Percentiles rank a stretch among this genome's conserved stretches.
These are phyloP conservation scores for Aegle marmelos DNA, from an alignment of 345 rosid species.

Conservation along the genomic window DNA sequence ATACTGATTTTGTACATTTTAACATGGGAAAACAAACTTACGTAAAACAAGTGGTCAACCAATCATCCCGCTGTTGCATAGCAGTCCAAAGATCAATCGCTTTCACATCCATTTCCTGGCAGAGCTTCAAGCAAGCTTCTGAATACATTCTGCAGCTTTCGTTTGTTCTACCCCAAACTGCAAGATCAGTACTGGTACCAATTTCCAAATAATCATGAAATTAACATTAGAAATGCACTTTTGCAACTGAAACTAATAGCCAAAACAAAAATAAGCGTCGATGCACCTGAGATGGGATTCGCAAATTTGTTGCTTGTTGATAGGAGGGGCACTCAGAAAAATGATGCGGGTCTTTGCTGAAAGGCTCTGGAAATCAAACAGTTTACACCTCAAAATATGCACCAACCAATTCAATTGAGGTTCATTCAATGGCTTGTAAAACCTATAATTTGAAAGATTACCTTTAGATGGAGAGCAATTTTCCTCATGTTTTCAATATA, in stretches of 20 bases:
- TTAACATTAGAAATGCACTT: neutral
- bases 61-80: slow-evolving; percentile 53
- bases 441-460: slow-evolving; percentile 13
- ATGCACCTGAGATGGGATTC: slow-evolving; percentile 25
- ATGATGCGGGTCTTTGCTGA: slow-evolving; percentile 64
- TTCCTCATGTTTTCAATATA: slow-evolving; percentile 71
- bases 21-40: slow-evolving; percentile 28
- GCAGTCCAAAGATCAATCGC: slow-evolving; percentile 70
- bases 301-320: slow-evolving; percentile 51
- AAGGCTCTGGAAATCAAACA: slow-evolving; percentile 53
- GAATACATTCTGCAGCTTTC: slow-evolving; percentile 58
- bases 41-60: slow-evolving; percentile 71
- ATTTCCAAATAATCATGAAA: neutral
- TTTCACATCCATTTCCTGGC: slow-evolving; percentile 58
- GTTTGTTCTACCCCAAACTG: slow-evolving; percentile 49
- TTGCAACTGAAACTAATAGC: neutral
- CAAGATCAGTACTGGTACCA: slow-evolving; percentile 17
- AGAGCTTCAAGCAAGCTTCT: slow-evolving; percentile 64
- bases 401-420: neutral
- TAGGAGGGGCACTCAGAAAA: slow-evolving; percentile 69
- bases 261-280: neutral
- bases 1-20: neutral
- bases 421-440: neutral
- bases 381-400: neutral
- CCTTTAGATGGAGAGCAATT: slow-evolving; percentile 76